phyloP scores from a whole-genome alignment of 257 asterid genomes.

The Sherardia arvensis region DNA sequence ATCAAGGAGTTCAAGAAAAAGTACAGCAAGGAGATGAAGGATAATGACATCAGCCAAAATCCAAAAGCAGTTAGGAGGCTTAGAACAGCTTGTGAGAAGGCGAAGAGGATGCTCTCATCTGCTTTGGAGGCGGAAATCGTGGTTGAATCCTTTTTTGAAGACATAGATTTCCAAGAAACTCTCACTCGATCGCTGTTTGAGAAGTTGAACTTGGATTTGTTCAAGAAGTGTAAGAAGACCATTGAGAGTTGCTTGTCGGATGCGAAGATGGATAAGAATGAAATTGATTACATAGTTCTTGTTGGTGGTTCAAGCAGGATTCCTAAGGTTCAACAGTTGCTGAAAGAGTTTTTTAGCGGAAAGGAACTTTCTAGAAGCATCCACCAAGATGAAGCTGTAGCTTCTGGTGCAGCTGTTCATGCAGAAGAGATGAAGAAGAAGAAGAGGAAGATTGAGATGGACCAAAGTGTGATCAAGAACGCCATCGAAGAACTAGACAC shows the following conservation, averaged over 20 bases:
- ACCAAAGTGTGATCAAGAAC: no score
- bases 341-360: neutral
- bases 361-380: neutral
- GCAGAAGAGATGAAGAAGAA: no score
- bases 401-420: neutral
- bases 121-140: neutral
- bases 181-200: neutral
- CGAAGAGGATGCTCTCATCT: neutral
- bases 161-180: neutral
- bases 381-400: conserved; percentile 2
- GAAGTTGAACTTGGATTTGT: neutral
- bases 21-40: neutral
- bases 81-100: neutral
- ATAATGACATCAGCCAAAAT: neutral
- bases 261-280: neutral
- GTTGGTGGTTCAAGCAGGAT: conserved; percentile 6
- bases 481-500: no score
- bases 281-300: neutral
- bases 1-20: neutral
- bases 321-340: neutral
- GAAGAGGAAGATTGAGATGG: no score
- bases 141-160: neutral
- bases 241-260: neutral
- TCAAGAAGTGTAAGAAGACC: neutral
- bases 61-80: neutral